phyloP scores from a whole-genome alignment of 176 grass and related monocot genomes.

The Cenchrus fungigraminus region DNA sequence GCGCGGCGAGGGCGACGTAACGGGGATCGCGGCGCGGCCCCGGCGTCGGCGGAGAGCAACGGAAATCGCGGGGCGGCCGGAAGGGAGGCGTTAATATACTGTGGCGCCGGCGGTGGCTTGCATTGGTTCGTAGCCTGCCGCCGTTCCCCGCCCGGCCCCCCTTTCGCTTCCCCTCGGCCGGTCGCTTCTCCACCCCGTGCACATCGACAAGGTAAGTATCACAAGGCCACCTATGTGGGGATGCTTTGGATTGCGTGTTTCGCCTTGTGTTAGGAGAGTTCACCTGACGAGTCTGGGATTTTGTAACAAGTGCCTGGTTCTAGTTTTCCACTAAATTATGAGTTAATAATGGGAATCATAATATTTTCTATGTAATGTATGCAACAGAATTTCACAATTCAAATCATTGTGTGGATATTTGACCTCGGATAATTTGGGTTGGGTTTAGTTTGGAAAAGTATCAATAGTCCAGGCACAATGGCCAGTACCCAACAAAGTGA shows the following conservation, averaged over 20 bases:
- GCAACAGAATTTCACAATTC: not conserved
- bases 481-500: not conserved
- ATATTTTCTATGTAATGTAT: not conserved
- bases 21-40: not conserved
- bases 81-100: not conserved
- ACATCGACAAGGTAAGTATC: not conserved
- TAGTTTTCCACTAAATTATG: not conserved
- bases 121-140: not conserved
- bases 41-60: not conserved
- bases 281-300: not conserved
- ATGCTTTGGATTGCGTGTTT: not conserved
- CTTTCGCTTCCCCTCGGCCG: not conserved
- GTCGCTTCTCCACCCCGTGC: not conserved
- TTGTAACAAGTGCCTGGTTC: not conserved
- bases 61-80: not conserved
- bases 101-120: not conserved
- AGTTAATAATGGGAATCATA: not conserved
- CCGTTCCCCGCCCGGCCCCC: not conserved
- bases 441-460: not conserved
- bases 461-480: not conserved
- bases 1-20: not conserved
- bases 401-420: not conserved
- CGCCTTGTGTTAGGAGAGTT: too few relatives aligned
- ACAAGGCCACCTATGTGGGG: not conserved
- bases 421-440: not conserved